Conservation (phyloP, 306 rosid species). For the Luffa acutangula region DNA sequence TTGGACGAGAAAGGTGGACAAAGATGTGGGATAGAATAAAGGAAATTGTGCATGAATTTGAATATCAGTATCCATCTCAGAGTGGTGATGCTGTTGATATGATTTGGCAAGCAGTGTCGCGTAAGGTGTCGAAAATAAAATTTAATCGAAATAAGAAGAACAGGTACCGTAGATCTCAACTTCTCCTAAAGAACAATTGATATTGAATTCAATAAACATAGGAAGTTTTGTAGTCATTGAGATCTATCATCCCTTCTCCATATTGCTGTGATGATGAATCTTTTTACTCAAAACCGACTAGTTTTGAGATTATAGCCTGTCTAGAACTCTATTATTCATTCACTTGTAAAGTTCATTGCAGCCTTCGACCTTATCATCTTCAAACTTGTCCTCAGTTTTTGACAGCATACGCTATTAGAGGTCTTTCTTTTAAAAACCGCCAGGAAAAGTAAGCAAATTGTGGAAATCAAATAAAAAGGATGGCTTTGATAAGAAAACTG, state of each 20-base stretch:
- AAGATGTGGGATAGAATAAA: conserved; percentile 73
- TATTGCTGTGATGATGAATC: not conserved
- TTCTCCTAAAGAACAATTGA: conserved; percentile 17
- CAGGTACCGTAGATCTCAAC: conserved; percentile 52
- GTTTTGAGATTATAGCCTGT: not conserved
- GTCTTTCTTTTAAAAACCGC: not conserved
- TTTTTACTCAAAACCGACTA: not conserved
- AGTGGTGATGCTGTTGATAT: conserved; percentile 66
- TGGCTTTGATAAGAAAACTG: not conserved
- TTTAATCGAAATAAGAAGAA: conserved; percentile 38
- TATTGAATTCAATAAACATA: not conserved
- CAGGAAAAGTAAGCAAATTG: not conserved
- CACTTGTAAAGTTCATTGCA: not conserved
- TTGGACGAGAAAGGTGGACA: conserved; percentile 51
- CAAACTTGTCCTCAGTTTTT: not conserved
- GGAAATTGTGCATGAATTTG: conserved; percentile 47
- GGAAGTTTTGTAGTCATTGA: conserved; percentile 10
- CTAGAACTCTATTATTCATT: not conserved
- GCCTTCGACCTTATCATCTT: not conserved
- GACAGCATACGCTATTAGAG: not conserved
- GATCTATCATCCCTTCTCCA: conserved; percentile 5
- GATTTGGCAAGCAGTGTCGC: conserved; percentile 78
- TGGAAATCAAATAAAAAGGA: not conserved
- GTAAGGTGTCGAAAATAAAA: conserved; percentile 30
- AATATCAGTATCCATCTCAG: conserved; percentile 69